Conservation (phyloP, 495 filamentous ascomycete species). For the Aspergillus steynii region DNA sequence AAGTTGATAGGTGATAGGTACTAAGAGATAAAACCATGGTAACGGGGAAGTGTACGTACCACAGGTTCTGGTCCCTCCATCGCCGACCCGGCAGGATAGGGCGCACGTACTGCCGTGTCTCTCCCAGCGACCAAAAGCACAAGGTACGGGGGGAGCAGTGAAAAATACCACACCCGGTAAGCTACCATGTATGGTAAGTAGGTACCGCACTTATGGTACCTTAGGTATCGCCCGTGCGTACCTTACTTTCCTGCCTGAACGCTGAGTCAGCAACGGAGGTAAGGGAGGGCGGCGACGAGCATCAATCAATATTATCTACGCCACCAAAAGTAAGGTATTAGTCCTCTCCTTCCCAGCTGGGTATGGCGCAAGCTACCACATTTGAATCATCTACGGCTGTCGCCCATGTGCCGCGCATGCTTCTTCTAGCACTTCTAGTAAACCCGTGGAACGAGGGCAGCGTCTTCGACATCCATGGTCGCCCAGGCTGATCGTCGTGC, state of each 20-base stretch:
- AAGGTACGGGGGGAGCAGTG: too few species aligned
- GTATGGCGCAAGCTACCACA: neutral
- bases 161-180: too few species aligned
- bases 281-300: neutral
- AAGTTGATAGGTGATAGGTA: neutral
- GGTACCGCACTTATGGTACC: too few species aligned
- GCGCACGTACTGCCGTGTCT: neutral
- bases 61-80: neutral
- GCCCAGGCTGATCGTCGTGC: too few species aligned
- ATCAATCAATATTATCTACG: neutral
- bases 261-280: neutral
- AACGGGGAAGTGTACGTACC: too few species aligned
- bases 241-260: neutral
- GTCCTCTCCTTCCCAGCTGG: neutral
- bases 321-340: neutral
- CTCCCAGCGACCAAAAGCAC: too few species aligned
- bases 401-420: neutral
- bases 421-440: neutral
- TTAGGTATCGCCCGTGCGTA: neutral
- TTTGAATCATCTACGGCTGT: neutral
- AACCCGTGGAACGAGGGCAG: neutral
- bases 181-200: too few species aligned
- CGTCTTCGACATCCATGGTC: neutral
- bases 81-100: neutral
- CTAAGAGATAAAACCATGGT: too few species aligned